Base-by-base conservation (phyloP, 495 filamentous ascomycete genomes). In the Neurospora pannonica region DNA sequence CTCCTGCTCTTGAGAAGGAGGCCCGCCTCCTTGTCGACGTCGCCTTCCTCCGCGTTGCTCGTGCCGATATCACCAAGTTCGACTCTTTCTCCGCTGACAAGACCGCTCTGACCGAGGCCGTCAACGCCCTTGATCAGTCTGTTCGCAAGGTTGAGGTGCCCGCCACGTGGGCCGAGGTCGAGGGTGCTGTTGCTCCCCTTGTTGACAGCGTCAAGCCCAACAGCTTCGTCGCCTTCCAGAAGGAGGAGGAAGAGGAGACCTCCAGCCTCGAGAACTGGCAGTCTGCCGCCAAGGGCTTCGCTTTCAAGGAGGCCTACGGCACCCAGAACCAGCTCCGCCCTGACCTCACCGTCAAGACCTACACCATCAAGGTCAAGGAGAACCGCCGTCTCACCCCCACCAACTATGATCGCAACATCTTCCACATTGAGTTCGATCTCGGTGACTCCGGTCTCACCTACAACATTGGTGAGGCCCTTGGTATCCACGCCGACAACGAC, bases 341-440 rank as follows among this genome's bases (percentile, higher is more conserved):
- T 60, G 96, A 99, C 79, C 83, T 97, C 37, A 84, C 90, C 5
- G 88, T 92, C 79, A 93, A 97, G 88, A 98, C 95, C 5, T 91
- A 87, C 80, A 92, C 93, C 40, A 90, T 97, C 70, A 90, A 90
- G 74, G 96, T 99, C 81, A 92, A 97, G 85, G 97, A 97, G 85
- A 97, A 97, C 84, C 92, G 95, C 73, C 88, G 96, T 62, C 88
- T 99, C 67, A 99, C 96, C 0, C 96, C 96, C 24, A 78, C 82
- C 67, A 91, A 92, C 13, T 99, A 99, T 82, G 95, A 97, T 81
- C 93, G 96, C 39, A 98, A 99, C 86, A 98, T 99, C 83, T 99
- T 99, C 92, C 96, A 99, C 85, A 98, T 99, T 76, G 96, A 99
- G 83, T 99, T 99, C 79, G 96, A 98, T 81, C 89, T 98, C 24